Percentiles rank a stretch among this genome's conserved stretches.
phyloP scores from a whole-genome alignment of 257 asterid genomes.

The Fraxinus anomala region DNA sequence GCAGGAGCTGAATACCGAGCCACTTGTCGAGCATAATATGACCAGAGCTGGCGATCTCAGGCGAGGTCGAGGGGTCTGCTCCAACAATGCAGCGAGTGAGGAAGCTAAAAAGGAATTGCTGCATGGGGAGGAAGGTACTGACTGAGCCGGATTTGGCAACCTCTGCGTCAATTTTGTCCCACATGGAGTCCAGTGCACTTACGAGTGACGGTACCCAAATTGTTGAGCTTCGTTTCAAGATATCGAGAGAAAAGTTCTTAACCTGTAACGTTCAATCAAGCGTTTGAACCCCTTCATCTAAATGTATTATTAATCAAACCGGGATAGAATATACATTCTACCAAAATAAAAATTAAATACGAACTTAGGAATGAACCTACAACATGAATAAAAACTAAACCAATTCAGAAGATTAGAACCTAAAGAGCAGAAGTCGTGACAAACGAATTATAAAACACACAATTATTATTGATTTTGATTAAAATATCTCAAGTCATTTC shows the following conservation, averaged over 20 bases:
- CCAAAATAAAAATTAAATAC: no score
- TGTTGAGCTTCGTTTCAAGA: conserved; percentile 64
- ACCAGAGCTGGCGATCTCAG: conserved; percentile 57
- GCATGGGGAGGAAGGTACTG: conserved; percentile 43
- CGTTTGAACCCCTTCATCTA: background rate
- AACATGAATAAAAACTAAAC: background rate
- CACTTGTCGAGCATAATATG: conserved; percentile 58
- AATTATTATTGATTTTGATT: no score
- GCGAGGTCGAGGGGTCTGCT: conserved; percentile 57
- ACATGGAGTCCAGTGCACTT: conserved; percentile 56
- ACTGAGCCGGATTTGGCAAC: conserved; percentile 44
- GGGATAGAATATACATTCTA: no score
- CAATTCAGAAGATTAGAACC: no score
- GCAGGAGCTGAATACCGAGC: conserved; percentile 77
- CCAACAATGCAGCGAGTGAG: conserved; percentile 62
- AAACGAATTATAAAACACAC: background rate
- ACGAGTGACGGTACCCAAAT: conserved; percentile 65
- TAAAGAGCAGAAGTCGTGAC: no score
- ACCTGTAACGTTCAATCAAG: conserved; percentile 38
- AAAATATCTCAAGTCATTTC: background rate
- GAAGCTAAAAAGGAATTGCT: conserved; percentile 73
- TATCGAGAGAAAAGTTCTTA: conserved; percentile 61
- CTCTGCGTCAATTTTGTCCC: conserved; percentile 54
- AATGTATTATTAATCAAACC: background rate
- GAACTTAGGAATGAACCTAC: no score